Conservation (phyloP, 1,139 yeast species). For the Hemisphaericaspora lyxosophila region DNA sequence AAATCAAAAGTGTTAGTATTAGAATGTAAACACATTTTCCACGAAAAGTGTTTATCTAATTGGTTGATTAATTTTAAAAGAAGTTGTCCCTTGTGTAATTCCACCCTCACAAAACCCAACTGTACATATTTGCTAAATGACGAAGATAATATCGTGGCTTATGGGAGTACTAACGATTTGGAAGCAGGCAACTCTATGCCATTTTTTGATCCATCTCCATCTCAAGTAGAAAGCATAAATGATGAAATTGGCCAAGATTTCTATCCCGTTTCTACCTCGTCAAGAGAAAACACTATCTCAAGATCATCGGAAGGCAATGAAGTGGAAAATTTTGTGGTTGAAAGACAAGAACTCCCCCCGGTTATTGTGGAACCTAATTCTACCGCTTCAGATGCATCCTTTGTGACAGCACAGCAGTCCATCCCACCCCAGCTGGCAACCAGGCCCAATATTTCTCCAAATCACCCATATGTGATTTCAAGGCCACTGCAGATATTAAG, state of each 20-base stretch:
- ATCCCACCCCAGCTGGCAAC: conserved; percentile 5
- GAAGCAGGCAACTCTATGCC: conserved; percentile 15
- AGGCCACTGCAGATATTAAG: conserved; percentile 32
- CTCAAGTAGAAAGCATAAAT: conserved; percentile 10
- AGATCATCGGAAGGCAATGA: neutral
- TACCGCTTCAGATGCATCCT: conserved; percentile 6
- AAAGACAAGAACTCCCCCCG: neutral
- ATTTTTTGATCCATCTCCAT: conserved; percentile 9
- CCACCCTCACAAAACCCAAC: conserved; percentile 17
- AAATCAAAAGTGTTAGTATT: conserved; percentile 40
- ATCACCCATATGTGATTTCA: conserved; percentile 11
- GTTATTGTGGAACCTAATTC: conserved; percentile 3
- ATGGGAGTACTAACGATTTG: conserved; percentile 23
- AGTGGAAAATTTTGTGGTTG: neutral
- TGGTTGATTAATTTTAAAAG: conserved; percentile 48
- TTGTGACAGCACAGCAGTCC: conserved; percentile 4
- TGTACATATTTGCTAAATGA: conserved; percentile 21
- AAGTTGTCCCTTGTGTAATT: conserved; percentile 48
- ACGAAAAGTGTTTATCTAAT: conserved; percentile 44
- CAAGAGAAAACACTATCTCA: neutral
- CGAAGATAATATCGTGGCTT: conserved; percentile 15
- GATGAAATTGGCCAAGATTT: conserved; percentile 1
- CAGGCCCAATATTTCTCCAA: neutral
- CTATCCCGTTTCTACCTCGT: neutral
- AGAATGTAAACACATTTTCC: conserved; percentile 46